Conservation (phyloP, 2,329 filamentous ascomycete genomes). For the Clonostachys byssicola region DNA sequence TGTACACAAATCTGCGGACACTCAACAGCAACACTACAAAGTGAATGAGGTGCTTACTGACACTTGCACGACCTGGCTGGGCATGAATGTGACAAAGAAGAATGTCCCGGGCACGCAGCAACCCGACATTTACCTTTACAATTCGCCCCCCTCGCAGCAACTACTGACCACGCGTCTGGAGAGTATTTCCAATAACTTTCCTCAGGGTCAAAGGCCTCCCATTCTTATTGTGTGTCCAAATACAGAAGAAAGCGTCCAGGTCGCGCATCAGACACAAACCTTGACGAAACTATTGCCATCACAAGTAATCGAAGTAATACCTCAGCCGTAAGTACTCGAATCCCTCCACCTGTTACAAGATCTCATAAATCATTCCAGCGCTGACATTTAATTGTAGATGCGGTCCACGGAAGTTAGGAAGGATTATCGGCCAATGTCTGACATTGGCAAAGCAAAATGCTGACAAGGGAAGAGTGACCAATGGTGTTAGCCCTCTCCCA, state of each 20-base stretch:
- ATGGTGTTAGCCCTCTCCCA: no score
- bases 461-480: neutral
- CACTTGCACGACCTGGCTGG: conserved; percentile 25
- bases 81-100: conserved; percentile 17
- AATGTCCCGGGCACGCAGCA: neutral
- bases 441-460: neutral
- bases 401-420: conserved; percentile 21
- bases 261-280: conserved; percentile 12
- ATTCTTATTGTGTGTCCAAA: conserved; percentile 20
- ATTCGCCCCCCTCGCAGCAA: conserved; percentile 13
- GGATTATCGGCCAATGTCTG: conserved; percentile 16
- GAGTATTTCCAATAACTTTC: neutral
- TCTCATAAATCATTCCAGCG: neutral
- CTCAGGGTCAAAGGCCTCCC: conserved; percentile 7
- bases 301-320: conserved; percentile 17
- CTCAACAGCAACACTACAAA: conserved; percentile 9
- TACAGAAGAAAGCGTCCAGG: conserved; percentile 17
- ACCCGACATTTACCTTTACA: conserved; percentile 17
- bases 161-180: conserved; percentile 8
- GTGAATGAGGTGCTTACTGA: conserved; percentile 19
- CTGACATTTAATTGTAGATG: conserved; percentile 6
- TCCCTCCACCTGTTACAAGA: neutral
- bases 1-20: neutral
- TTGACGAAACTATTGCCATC: conserved; percentile 10
- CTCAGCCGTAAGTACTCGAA: conserved; percentile 18